Evolutionary conservation across 495 filamentous ascomycete species (phyloP).

Genomic region (Aeminium ludgeri): DNA sequence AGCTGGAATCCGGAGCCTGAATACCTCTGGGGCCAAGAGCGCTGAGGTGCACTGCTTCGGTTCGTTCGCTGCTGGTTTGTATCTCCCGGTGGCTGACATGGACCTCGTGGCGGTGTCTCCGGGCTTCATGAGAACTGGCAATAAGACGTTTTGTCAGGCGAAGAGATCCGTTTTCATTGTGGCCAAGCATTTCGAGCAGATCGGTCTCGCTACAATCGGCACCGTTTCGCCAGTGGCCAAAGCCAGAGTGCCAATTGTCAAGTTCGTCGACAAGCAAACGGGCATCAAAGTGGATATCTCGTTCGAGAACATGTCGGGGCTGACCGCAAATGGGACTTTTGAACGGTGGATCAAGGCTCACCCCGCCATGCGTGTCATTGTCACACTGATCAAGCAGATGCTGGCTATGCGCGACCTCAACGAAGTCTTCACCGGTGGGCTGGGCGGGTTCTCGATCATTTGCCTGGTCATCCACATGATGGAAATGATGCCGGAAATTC

Average conservation of each 20-base stretch:
- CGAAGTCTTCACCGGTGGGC: conserved; percentile 72
- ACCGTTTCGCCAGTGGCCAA: conserved; percentile 46
- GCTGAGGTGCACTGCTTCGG: conserved; percentile 55
- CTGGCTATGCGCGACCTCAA: conserved; percentile 75
- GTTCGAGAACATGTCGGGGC: conserved; percentile 75
- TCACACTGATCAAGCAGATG: conserved; percentile 82
- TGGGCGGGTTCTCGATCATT: conserved; percentile 88
- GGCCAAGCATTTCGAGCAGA: conserved; percentile 30
- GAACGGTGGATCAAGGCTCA: conserved; percentile 56
- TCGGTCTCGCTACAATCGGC: conserved; percentile 32
- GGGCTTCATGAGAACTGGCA: conserved; percentile 32
- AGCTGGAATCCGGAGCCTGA: conserved; percentile 29
- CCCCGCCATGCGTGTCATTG: conserved; percentile 67
- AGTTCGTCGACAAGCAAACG: conserved; percentile 60
- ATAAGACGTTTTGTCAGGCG: conserved; percentile 29
- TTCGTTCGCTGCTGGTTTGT: conserved; percentile 78
- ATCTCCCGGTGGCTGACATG: conserved; percentile 83
- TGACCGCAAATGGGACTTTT: conserved; percentile 65
- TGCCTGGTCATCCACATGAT: conserved; percentile 82
- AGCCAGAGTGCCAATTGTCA: conserved; percentile 86
- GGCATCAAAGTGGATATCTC: conserved; percentile 73
- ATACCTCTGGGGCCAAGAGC: background rate
- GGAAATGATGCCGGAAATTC: conserved; percentile 54
- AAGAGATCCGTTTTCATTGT: conserved; percentile 33
- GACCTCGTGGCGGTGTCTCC: conserved; percentile 73